These are phyloP conservation scores for Craspedostauros australis DNA, from an alignment of 108 stramenopile species.

Conservation along the genomic window DNA sequence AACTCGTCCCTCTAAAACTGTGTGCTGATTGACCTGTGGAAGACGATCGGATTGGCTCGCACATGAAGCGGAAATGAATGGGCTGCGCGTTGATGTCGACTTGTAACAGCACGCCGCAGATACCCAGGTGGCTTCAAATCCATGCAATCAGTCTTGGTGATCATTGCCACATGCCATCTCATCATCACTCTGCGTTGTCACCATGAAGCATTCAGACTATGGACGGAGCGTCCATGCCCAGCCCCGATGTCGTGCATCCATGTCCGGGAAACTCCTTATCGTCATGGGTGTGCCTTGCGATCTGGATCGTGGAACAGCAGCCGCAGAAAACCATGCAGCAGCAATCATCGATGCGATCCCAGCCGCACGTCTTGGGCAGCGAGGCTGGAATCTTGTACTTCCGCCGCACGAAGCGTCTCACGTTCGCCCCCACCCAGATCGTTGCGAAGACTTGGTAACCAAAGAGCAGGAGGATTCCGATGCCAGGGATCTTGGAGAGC, in stretches of 20 bases:
- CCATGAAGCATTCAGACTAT: constrained; percentile 13
- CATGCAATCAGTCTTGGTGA: too few species aligned
- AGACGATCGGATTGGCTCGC: too few species aligned
- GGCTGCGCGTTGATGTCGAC: too few species aligned
- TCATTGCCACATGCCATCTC: too few species aligned
- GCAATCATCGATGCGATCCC: constrained; percentile 34
- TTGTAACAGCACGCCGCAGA: too few species aligned
- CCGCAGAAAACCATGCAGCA: constrained; percentile 54
- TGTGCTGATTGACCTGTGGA: too few species aligned
- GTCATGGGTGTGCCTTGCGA: constrained; percentile 71
- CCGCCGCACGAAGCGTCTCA: constrained; percentile 36
- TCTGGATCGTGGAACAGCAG: constrained; percentile 61
- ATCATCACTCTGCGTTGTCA: too few species aligned
- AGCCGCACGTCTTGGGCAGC: constrained; percentile 9
- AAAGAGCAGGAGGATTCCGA: constrained; percentile 19
- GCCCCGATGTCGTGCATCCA: constrained; percentile 59
- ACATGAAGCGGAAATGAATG: too few species aligned
- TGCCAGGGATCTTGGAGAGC: constrained; percentile 26
- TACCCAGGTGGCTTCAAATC: too few species aligned
- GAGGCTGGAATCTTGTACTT: constrained; percentile 48
- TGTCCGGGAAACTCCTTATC: constrained; percentile 60
- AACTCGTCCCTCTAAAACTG: too few species aligned
- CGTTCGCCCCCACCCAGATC: constrained; percentile 24
- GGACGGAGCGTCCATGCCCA: constrained; percentile 42
- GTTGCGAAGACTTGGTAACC: constrained; percentile 18